Evolutionary conservation across 163 green algal genomes (phyloP), one percentile per base, ranked within the genome.

Genomic region (Chlorella variabilis): DNA sequence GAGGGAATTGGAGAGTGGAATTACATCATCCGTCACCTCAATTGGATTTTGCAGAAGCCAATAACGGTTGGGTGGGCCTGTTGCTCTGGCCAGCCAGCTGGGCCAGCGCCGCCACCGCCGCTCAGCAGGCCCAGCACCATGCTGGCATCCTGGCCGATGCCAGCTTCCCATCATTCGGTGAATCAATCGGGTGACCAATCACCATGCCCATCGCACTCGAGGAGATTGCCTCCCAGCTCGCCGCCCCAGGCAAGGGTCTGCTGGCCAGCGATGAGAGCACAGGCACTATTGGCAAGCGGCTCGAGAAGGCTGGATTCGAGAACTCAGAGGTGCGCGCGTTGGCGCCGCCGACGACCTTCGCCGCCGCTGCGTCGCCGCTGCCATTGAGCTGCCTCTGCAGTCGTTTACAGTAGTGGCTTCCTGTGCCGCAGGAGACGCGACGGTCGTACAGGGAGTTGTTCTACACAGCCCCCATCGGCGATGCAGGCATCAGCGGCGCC

Each of bases 301-400:
- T 99, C 48, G 93, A 96, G 77, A 97, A 95, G 80, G 89, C 92
- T 8, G 96, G 95, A 20, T 49, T 98, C 3, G 80, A 93, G 49
- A 98, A 98, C 85, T 96, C 87, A 25, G 93, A 97, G 91, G 94
- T 94, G 62, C n/a, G n/a, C n/a, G n/a, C n/a, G n/a, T n/a, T n/a
- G n/a, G n/a, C n/a, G n/a, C n/a, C n/a, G n/a, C n/a, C n/a, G n/a
- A n/a, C n/a, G n/a, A n/a, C n/a, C n/a, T n/a, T n/a, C n/a, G n/a
- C n/a, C n/a, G n/a, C n/a, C n/a, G n/a, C n/a, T n/a, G n/a, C n/a
- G n/a, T n/a, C n/a, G n/a, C n/a, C n/a, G n/a, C n/a, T n/a, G n/a
- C n/a, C n/a, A n/a, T n/a, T n/a, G n/a, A n/a, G n/a, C n/a, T n/a
- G n/a, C n/a, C n/a, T n/a, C n/a, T n/a, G n/a, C n/a, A n/a, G n/a